Conservation (phyloP, 768 basidiomycete species). For the Xerocomellus dryophilus region DNA sequence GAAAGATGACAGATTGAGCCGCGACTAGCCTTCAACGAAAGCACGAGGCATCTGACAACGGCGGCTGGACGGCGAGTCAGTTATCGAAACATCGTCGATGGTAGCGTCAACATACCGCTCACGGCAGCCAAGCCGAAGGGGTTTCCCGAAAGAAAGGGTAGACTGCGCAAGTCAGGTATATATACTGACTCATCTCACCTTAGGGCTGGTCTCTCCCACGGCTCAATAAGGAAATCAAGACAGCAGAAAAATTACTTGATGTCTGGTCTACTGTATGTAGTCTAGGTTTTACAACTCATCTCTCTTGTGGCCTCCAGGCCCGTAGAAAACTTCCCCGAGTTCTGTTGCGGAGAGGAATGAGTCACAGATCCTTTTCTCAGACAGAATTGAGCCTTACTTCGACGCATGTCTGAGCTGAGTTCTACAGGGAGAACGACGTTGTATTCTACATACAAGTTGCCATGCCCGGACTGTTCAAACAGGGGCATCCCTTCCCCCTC, state of each 20-base stretch:
- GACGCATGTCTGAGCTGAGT: constrained; percentile 61
- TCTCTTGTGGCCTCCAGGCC: constrained; percentile 29
- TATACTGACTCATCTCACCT: constrained; percentile 14
- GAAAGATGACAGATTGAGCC: not conserved
- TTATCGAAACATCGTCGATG: not conserved
- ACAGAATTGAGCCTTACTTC: constrained; percentile 55
- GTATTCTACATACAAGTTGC: constrained; percentile 92
- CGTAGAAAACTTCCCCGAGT: constrained; percentile 52
- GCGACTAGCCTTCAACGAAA: constrained; percentile 3
- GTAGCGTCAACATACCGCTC: constrained; percentile 4
- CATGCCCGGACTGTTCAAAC: constrained; percentile 55
- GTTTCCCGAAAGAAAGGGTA: constrained; percentile 25
- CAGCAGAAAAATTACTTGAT: not conserved
- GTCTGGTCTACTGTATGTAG: constrained; percentile 3
- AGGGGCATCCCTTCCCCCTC: constrained; percentile 89
- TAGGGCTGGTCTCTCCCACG: constrained; percentile 33
- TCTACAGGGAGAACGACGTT: constrained; percentile 83
- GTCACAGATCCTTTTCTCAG: not conserved
- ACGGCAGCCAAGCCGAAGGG: constrained; percentile 29
- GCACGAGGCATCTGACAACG: constrained; percentile 19
- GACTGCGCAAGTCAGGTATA: not conserved
- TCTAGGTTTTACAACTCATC: constrained; percentile 39
- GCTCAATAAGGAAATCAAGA: constrained; percentile 7
- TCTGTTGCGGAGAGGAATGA: constrained; percentile 38
- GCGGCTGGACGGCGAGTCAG: constrained; percentile 14